phyloP scores from a whole-genome alignment of 2,329 filamentous ascomycete genomes.

The Madurella mycetomatis region DNA sequence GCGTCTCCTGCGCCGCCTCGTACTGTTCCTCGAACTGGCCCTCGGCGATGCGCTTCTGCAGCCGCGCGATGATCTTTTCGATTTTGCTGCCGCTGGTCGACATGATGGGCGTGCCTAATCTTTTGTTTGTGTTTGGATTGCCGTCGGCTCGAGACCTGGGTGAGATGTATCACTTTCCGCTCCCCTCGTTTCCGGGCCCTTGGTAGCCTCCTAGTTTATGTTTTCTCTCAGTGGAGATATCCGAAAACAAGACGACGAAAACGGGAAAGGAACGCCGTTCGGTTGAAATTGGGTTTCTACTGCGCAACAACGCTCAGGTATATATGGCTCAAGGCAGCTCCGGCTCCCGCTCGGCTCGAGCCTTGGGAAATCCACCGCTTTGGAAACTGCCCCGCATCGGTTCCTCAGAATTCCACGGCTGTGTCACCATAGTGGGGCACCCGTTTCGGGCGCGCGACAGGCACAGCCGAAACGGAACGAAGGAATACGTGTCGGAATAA shows the following conservation, averaged over 20 bases:
- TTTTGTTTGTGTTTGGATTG: no score
- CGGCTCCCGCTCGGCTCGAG: not conserved
- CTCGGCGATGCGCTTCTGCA: conserved; percentile 78
- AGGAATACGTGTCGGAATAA: not conserved
- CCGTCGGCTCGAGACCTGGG: no score
- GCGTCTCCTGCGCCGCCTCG: conserved; percentile 97
- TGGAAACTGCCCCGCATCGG: conserved; percentile 3
- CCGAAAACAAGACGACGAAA: no score
- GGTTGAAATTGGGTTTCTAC: no score
- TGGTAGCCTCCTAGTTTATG: no score
- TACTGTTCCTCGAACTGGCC: conserved; percentile 47
- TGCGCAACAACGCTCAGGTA: no score
- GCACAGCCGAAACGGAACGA: not conserved
- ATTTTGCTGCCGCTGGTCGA: conserved; percentile 28
- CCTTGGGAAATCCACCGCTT: not conserved
- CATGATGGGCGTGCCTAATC: no score
- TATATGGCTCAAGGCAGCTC: not conserved
- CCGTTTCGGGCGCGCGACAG: not conserved
- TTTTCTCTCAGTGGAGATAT: no score
- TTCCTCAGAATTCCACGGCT: not conserved
- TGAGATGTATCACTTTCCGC: no score
- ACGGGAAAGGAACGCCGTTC: no score
- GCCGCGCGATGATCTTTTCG: conserved; percentile 56
- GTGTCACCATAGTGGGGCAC: not conserved
- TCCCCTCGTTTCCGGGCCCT: no score